Evolutionary conservation across 352 stramenopile genomes (phyloP).

Genomic region (Elongisporangium undulatum): DNA sequence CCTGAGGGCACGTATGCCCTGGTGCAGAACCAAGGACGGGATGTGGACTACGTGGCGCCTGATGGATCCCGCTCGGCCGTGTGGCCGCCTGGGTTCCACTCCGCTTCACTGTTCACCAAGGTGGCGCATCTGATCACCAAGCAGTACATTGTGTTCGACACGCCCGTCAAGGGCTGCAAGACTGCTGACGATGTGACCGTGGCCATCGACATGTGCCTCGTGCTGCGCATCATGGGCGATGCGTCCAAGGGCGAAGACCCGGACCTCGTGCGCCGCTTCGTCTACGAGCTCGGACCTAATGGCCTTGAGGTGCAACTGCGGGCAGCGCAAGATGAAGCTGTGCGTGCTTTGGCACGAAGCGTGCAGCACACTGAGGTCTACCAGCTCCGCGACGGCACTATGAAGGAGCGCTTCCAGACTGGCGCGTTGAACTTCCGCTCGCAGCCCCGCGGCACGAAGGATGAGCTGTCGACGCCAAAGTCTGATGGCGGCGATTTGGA

Average conservation of each 20-base stretch:
- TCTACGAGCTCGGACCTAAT: slow-evolving; percentile 83
- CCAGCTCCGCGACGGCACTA: slow-evolving; percentile 66
- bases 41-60: slow-evolving; percentile 52
- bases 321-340: slow-evolving; percentile 78
- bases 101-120: slow-evolving; percentile 67
- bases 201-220: slow-evolving; percentile 81
- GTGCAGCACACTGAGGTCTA: slow-evolving; percentile 89
- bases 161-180: slow-evolving; percentile 86
- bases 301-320: slow-evolving; percentile 83
- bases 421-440: slow-evolving; percentile 16
- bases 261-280: slow-evolving; percentile 79
- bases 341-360: slow-evolving; percentile 73
- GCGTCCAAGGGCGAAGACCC: slow-evolving; percentile 78
- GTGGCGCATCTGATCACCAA: slow-evolving; percentile 87
- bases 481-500: slow-evolving; percentile 1
- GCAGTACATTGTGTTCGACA: slow-evolving; percentile 87
- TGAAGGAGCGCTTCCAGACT: slow-evolving; percentile 61
- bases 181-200: slow-evolving; percentile 87
- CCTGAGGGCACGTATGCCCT: slow-evolving; percentile 87
- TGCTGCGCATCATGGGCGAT: slow-evolving; percentile 89
- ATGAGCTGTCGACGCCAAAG: slow-evolving; percentile 13
- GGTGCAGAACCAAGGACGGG: slow-evolving; percentile 79
- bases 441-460: slow-evolving; percentile 4
- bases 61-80: slow-evolving; percentile 37
- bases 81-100: slow-evolving; percentile 80